Percentiles rank a stretch among this genome's conserved stretches.
Evolutionary conservation across 2,329 filamentous ascomycete genomes (phyloP).

Genomic region (Hymenoscyphus salicellus): DNA sequence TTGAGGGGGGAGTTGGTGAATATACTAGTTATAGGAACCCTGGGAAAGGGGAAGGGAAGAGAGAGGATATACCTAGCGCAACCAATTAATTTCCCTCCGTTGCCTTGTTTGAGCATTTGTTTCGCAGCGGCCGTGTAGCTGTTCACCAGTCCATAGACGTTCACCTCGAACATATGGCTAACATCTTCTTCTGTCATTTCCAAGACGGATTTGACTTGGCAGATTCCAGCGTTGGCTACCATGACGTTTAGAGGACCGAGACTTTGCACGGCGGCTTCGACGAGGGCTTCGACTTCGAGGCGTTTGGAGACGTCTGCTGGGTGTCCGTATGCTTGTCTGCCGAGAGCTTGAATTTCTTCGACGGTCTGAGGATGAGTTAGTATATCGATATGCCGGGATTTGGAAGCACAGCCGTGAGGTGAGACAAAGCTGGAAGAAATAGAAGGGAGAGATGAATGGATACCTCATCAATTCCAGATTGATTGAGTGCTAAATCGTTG

Average conservation of each 20-base stretch:
- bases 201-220: slow-evolving; percentile 31
- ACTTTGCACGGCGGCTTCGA: slow-evolving; percentile 28
- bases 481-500: slow-evolving; percentile 58
- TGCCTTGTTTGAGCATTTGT: slow-evolving; percentile 62
- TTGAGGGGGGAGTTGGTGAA: background rate
- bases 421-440: slow-evolving; percentile 16
- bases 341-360: slow-evolving; percentile 50
- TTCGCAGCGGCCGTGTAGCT: slow-evolving; percentile 61
- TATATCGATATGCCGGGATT: background rate
- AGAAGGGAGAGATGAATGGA: slow-evolving; percentile 23
- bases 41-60: background rate
- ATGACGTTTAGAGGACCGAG: slow-evolving; percentile 33
- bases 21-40: too few species aligned
- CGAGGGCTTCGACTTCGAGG: slow-evolving; percentile 30
- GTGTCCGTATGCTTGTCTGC: slow-evolving; percentile 52
- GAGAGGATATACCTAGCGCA: slow-evolving; percentile 27
- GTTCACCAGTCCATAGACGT: slow-evolving; percentile 63
- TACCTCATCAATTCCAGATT: slow-evolving; percentile 50
- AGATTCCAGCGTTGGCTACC: slow-evolving; percentile 35
- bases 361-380: slow-evolving; percentile 36
- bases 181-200: slow-evolving; percentile 35
- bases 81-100: slow-evolving; percentile 37
- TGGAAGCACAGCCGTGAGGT: background rate
- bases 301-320: slow-evolving; percentile 55
- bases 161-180: slow-evolving; percentile 57